phyloP scores from a whole-genome alignment of 306 rosid species.

The Cicer yamashitae region DNA sequence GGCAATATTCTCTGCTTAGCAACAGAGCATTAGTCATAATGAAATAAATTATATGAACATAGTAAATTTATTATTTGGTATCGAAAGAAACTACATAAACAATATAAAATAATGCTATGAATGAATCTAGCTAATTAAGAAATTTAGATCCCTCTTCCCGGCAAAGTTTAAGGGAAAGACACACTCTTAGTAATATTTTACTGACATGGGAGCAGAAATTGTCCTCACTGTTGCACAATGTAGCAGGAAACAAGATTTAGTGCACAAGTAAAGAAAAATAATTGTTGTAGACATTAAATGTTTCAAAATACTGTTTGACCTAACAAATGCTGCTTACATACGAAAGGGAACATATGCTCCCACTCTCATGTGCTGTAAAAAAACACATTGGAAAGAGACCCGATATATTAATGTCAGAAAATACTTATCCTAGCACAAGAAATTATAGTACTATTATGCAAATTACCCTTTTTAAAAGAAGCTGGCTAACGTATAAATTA shows the following conservation, averaged over 20 bases:
- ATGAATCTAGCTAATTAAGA: constrained; percentile 23
- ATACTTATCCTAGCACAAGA: not conserved
- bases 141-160: constrained; percentile 46
- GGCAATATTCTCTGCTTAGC: constrained; percentile 22
- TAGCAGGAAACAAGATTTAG: constrained; percentile 42
- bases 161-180: constrained; percentile 47
- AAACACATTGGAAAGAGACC: not conserved
- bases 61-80: not conserved
- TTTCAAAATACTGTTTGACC: constrained; percentile 35
- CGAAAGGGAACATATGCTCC: constrained; percentile 19
- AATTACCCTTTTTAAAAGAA: too few species aligned
- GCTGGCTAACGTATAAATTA: too few species aligned
- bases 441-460: too few species aligned
- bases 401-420: constrained; percentile 25
- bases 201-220: constrained; percentile 35
- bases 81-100: not conserved
- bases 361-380: constrained; percentile 40
- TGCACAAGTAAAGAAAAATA: constrained; percentile 42
- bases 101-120: constrained; percentile 37
- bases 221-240: constrained; percentile 35
- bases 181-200: constrained; percentile 29
- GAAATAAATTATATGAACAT: constrained; percentile 22
- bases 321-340: constrained; percentile 24
- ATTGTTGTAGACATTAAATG: constrained; percentile 35
- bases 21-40: constrained; percentile 7